Percentiles rank a stretch among this genome's conserved stretches.
phyloP scores from a whole-genome alignment of 2,329 filamentous ascomycete species.

The Pezicula rhizophila region DNA sequence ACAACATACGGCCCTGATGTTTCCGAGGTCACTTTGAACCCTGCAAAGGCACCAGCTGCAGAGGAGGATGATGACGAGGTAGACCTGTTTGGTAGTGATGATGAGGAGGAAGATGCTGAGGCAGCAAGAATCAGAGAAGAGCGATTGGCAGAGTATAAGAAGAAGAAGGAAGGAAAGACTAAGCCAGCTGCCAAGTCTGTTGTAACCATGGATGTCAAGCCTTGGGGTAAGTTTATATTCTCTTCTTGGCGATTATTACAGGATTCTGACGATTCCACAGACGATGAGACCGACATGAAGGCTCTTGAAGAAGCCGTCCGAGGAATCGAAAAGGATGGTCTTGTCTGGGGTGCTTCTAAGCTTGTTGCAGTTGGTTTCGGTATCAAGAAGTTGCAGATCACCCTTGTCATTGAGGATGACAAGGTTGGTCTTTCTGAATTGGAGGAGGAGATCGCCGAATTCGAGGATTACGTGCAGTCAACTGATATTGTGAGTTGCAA shows the following conservation, averaged over 20 bases:
- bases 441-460: slow-evolving; percentile 74
- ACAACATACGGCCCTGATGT: slow-evolving; percentile 87
- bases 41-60: slow-evolving; percentile 71
- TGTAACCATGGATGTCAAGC: slow-evolving; percentile 94
- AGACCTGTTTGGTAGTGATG: slow-evolving; percentile 88
- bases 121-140: slow-evolving; percentile 78
- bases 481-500: slow-evolving; percentile 62
- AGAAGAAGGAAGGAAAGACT: slow-evolving; percentile 92
- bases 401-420: slow-evolving; percentile 94
- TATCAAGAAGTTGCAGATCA: slow-evolving; percentile 99
- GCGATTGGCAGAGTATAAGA: slow-evolving; percentile 86
- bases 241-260: background rate
- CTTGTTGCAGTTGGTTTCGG: slow-evolving; percentile 88
- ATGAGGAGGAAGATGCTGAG: slow-evolving; percentile 91
- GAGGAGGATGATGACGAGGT: slow-evolving; percentile 78
- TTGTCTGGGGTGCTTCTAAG: slow-evolving; percentile 92
- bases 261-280: slow-evolving; percentile 34
- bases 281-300: slow-evolving; percentile 91
- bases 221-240: slow-evolving; percentile 72
- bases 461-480: slow-evolving; percentile 96
- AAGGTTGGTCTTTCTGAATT: slow-evolving; percentile 86
- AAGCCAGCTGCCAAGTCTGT: slow-evolving; percentile 95
- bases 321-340: slow-evolving; percentile 82
- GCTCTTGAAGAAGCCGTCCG: slow-evolving; percentile 76
- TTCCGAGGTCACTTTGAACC: slow-evolving; percentile 72